Evolutionary conservation across 1,284 basidiomycete genomes (phyloP), one percentile per base, ranked within the genome.

Genomic region (Cryptococcus amylolentus): DNA sequence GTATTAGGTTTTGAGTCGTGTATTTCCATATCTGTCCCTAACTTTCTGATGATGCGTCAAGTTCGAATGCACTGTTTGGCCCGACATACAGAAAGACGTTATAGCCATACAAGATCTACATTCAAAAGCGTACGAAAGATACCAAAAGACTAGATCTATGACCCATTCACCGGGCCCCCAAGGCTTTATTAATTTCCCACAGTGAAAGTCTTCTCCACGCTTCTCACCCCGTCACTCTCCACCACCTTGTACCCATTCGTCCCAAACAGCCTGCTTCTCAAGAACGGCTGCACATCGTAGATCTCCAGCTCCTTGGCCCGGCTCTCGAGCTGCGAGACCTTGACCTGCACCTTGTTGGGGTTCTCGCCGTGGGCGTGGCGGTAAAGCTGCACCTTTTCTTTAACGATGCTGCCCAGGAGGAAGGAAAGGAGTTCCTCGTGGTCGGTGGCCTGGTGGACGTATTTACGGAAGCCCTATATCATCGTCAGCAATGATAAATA

Each of bases 401-500:
- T 98, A 78, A 98, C 83, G 53, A 98, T 81, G 60, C 92, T 88
- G 41, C 96, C 95, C 23, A 99, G 86, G 61, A 98, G 80, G 84
- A 97, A 98, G 2, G 91, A 84, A 37, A 98, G 83, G 55, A 99
- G 79, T 76, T 99, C 96, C 77, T 98, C 93, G 76, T 95, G 88
- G 72, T 99, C 96, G 57, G 87, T 86, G 13, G 92, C 88, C 70
- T 94, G 89, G 49, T 93, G 91, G 45, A 98, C 83, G 75, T 99
- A 99, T 78, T 98, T 98, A 61, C 95, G 85, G 87, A 97, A 95
- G 55, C 90, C 87, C 89, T 93, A 63, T 28, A 55, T 38, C 18
- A 16, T 16, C 20, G 41, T 44, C 42, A 52, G 41, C 20, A 12
- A 20, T 27, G 14, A 20, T 50, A 7, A 13, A 41, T 23, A 23